Evolutionary conservation across 768 basidiomycete species (phyloP).

Genomic region (Leccinum variicolor): DNA sequence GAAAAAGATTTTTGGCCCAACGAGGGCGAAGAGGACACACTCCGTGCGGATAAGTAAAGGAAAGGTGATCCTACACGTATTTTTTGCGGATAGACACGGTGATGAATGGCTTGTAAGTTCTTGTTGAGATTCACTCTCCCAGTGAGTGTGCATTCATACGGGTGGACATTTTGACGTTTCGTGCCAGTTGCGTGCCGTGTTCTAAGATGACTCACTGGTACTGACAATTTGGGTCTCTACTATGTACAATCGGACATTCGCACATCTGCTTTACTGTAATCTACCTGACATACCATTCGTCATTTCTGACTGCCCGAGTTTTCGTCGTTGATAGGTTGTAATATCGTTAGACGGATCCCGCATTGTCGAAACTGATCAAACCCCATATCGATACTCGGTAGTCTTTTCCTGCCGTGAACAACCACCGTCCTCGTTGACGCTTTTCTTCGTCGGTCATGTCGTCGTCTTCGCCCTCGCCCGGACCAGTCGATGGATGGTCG

Average conservation of each 20-base stretch:
- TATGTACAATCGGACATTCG: not conserved
- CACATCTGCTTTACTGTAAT: slow-evolving; percentile 20
- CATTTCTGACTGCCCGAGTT: not conserved
- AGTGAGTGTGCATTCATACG: too few relatives aligned
- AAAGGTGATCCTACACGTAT: not conserved
- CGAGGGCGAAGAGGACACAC: slow-evolving; percentile 33
- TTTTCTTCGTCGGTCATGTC: slow-evolving; percentile 47
- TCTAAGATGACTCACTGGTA: too few relatives aligned
- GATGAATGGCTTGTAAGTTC: too few relatives aligned
- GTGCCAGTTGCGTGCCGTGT: too few relatives aligned
- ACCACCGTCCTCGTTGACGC: slow-evolving; percentile 52
- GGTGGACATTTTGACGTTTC: too few relatives aligned
- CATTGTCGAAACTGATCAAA: slow-evolving; percentile 39
- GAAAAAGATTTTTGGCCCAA: slow-evolving; percentile 61
- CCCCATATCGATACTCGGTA: slow-evolving; percentile 70
- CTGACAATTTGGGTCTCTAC: too few relatives aligned
- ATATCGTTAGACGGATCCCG: not conserved
- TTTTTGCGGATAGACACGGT: not conserved
- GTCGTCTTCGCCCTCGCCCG: slow-evolving; percentile 35
- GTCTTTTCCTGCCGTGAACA: slow-evolving; percentile 66
- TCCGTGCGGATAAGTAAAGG: not conserved
- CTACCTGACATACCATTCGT: slow-evolving; percentile 6
- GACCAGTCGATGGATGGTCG: not conserved
- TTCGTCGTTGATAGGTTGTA: not conserved
- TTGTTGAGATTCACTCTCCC: too few relatives aligned